These are phyloP conservation scores for Macrolepiota dolichaula DNA, from an alignment of 768 basidiomycete species.

Conservation along the genomic window DNA sequence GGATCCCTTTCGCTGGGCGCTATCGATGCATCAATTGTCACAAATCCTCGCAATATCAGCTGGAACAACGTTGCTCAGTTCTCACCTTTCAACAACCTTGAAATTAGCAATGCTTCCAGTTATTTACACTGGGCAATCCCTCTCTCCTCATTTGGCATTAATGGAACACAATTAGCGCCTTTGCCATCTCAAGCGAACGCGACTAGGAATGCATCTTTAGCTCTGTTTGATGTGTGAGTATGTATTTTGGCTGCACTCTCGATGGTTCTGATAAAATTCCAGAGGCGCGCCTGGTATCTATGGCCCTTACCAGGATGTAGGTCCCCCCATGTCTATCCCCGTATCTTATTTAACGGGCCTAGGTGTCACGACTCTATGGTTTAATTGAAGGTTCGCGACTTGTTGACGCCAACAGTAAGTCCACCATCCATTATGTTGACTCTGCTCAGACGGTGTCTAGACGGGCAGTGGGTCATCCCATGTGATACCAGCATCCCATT, in stretches of 20 bases:
- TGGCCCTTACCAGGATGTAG: slow-evolving; percentile 76
- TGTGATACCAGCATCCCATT: slow-evolving; percentile 59
- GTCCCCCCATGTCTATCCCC: slow-evolving; percentile 15
- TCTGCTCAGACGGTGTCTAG: slow-evolving; percentile 20
- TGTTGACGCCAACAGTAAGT: slow-evolving; percentile 50
- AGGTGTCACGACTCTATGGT: slow-evolving; percentile 70
- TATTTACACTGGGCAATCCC: slow-evolving; percentile 78
- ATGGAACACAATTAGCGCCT: slow-evolving; percentile 47
- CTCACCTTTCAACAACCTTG: slow-evolving; percentile 54
- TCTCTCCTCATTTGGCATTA: slow-evolving; percentile 55
- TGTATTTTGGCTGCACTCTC: not conserved
- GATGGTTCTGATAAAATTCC: not conserved
- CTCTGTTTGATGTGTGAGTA: slow-evolving; percentile 71
- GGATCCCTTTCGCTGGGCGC: slow-evolving; percentile 74
- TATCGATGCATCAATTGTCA: slow-evolving; percentile 66
- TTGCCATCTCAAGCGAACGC: slow-evolving; percentile 61
- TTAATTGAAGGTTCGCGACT: slow-evolving; percentile 62
- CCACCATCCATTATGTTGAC: not conserved
- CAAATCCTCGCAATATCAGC: slow-evolving; percentile 52
- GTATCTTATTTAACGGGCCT: slow-evolving; percentile 10
- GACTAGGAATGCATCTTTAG: slow-evolving; percentile 55
- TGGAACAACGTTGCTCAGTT: slow-evolving; percentile 81
- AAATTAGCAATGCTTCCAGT: slow-evolving; percentile 53
- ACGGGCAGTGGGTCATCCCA: slow-evolving; percentile 75
- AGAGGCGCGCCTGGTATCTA: slow-evolving; percentile 73